Conservation (phyloP, 495 filamentous ascomycete genomes). For the Neurospora intermedia region DNA sequence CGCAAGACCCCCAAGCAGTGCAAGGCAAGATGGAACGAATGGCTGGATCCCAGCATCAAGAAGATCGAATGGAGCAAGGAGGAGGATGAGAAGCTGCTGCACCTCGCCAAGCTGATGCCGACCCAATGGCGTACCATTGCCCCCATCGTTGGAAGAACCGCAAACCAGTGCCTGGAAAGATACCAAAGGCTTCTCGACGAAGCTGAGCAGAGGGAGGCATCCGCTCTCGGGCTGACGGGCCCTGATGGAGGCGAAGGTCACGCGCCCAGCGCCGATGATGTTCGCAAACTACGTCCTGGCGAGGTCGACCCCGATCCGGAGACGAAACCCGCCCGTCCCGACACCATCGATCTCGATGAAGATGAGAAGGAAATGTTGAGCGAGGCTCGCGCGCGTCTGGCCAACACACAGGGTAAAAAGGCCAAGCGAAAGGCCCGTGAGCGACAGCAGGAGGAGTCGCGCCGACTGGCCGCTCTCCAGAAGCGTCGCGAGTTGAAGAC, state of each 20-base stretch:
- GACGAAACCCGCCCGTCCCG: conserved; percentile 90
- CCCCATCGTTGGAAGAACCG: conserved; percentile 89
- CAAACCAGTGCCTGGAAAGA: conserved; percentile 90
- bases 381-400: conserved; percentile 88
- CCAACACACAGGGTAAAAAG: conserved; percentile 98
- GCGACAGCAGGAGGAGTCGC: conserved; percentile 87
- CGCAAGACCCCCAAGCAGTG: conserved; percentile 98
- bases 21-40: conserved; percentile 97
- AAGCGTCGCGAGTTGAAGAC: conserved; percentile 95
- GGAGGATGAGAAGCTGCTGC: conserved; percentile 94
- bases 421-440: conserved; percentile 96
- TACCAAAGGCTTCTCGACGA: conserved; percentile 96
- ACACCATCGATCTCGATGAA: conserved; percentile 96
- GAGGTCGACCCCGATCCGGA: conserved; percentile 95
- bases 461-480: conserved; percentile 78
- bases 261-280: conserved; percentile 89
- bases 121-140: conserved; percentile 99
- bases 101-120: conserved; percentile 95
- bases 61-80: conserved; percentile 99
- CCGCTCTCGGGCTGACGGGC: conserved; percentile 74
- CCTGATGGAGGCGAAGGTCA: conserved; percentile 78
- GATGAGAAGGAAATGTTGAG: conserved; percentile 99
- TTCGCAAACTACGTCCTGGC: conserved; percentile 77
- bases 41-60: conserved; percentile 93
- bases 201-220: conserved; percentile 76